Percentiles rank a stretch among this genome's conserved stretches.
phyloP scores from a whole-genome alignment of 2,329 filamentous ascomycete species.

The Ampelomyces quisqualis region DNA sequence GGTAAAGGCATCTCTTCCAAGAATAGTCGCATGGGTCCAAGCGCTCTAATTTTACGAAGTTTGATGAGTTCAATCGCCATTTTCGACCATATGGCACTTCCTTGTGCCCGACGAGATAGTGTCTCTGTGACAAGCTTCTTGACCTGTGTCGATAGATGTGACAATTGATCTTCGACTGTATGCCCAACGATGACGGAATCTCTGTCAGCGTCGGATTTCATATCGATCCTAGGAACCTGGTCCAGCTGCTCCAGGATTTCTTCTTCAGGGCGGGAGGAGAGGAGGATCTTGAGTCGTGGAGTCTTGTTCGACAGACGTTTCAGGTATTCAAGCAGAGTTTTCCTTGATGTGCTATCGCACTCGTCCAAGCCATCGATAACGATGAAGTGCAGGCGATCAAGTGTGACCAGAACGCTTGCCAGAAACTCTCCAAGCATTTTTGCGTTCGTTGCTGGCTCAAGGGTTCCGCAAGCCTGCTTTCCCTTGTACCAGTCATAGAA shows the following conservation, averaged over 20 bases:
- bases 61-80: background rate
- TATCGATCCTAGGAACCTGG: background rate
- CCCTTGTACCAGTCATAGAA: constrained; percentile 15
- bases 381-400: constrained; percentile 5
- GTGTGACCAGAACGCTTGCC: constrained; percentile 1
- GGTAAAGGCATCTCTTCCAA: background rate
- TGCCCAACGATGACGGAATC: background rate
- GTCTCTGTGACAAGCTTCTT: background rate
- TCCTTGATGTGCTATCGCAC: constrained; percentile 6
- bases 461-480: constrained; percentile 7
- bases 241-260: background rate
- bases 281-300: background rate
- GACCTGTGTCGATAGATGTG: background rate
- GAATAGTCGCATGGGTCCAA: background rate
- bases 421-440: constrained; percentile 4
- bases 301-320: constrained; percentile 1
- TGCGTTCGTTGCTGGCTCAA: constrained; percentile 8
- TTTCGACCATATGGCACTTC: background rate
- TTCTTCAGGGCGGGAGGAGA: background rate
- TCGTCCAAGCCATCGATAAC: constrained; percentile 10
- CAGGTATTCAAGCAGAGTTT: constrained; percentile 2
- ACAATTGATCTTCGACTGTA: background rate
- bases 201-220: background rate
- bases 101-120: background rate
- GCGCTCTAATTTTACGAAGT: background rate